A percentile compares a stretch with the other conserved stretches of the same genome.
Conservation (phyloP, 371 early-diverging fungal species). For the Mucor ambiguus region DNA sequence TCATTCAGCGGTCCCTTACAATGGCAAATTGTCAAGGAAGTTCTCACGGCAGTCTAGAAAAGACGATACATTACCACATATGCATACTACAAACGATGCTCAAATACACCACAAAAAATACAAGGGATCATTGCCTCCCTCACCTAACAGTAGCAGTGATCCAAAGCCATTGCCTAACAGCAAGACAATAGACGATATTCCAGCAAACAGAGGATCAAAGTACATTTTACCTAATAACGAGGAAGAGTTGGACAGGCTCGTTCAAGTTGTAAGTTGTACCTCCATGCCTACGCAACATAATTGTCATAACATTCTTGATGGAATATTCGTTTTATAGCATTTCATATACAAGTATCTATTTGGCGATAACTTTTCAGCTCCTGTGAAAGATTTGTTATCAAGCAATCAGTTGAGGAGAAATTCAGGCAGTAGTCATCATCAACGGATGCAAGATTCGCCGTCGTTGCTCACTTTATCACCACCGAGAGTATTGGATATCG, state of each 20-base stretch:
- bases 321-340: constrained; percentile 29
- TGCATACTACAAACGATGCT: neutral
- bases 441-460: neutral
- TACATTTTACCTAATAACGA: constrained; percentile 38
- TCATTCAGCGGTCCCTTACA: neutral
- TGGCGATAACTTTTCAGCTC: constrained; percentile 42
- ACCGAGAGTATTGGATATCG: constrained; percentile 42
- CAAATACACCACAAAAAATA: neutral
- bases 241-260: constrained; percentile 39
- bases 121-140: constrained; percentile 8
- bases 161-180: neutral
- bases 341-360: constrained; percentile 44
- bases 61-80: neutral
- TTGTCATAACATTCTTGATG: neutral
- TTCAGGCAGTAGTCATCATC: constrained; percentile 9
- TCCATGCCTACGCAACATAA: neutral
- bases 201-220: constrained; percentile 19
- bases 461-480: neutral
- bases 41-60: neutral
- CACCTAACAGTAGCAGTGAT: neutral
- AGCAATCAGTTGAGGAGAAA: constrained; percentile 12
- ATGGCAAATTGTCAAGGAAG: neutral
- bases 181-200: neutral
- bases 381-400: constrained; percentile 39
- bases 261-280: constrained; percentile 32